Conservation (phyloP, 192 early-diverging fungal species). For the Coemansia umbellata region DNA sequence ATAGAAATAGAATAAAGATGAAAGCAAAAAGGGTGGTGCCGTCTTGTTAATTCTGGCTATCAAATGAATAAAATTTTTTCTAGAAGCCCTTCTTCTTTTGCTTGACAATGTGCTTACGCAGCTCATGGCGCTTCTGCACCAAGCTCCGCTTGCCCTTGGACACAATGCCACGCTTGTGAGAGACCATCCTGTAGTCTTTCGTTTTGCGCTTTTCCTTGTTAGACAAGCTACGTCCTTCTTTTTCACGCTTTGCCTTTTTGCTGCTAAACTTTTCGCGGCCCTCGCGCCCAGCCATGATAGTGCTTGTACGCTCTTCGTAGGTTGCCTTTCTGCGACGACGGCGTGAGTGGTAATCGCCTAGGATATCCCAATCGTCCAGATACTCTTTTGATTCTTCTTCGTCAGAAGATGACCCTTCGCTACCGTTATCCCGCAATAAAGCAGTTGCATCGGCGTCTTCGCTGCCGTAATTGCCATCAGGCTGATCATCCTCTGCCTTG, state of each 20-base stretch:
- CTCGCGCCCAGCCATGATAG: constrained; percentile 86
- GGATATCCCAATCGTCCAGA: constrained; percentile 41
- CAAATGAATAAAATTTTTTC: too few relatives aligned
- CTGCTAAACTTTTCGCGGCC: constrained; percentile 89
- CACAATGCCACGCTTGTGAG: constrained; percentile 82
- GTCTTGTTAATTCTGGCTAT: too few relatives aligned
- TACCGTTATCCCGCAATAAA: constrained; percentile 1
- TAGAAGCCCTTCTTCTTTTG: constrained; percentile 46
- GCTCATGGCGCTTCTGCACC: constrained; percentile 64
- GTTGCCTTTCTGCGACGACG: constrained; percentile 67
- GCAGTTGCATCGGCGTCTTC: constrained; percentile 6
- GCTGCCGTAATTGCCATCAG: constrained; percentile 3
- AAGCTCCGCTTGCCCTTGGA: constrained; percentile 71
- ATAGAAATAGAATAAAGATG: too few relatives aligned
- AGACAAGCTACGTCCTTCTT: constrained; percentile 67
- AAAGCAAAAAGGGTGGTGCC: too few relatives aligned
- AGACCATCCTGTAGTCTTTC: constrained; percentile 94
- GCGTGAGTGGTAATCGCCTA: constrained; percentile 51
- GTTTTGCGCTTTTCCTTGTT: constrained; percentile 91
- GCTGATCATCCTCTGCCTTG: constrained; percentile 3
- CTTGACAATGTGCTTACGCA: constrained; percentile 40
- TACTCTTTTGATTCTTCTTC: constrained; percentile 30
- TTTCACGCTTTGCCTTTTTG: constrained; percentile 77
- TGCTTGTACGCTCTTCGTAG: constrained; percentile 84
- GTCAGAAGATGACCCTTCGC: constrained; percentile 7